phyloP scores from a whole-genome alignment of 495 filamentous ascomycete genomes.

The Penicillium crystallinum region DNA sequence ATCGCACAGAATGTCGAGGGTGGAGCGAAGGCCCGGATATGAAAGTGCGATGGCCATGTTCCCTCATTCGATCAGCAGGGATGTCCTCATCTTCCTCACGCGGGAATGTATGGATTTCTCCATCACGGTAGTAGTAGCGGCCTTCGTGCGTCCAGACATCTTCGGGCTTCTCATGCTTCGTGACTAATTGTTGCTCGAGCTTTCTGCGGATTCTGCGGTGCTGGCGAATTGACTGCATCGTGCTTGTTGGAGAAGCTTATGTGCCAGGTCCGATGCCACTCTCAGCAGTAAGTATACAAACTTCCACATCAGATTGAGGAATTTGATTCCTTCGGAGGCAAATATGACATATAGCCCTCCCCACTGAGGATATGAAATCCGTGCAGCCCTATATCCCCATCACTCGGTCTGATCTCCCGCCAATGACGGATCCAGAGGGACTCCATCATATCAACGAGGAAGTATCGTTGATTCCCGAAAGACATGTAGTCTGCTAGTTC shows the following conservation, averaged over 20 bases:
- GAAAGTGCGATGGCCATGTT: slow-evolving; percentile 13
- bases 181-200: slow-evolving; percentile 28
- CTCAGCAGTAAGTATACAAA: too few species aligned
- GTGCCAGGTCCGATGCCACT: background rate
- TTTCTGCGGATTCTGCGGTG: slow-evolving; percentile 33
- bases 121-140: slow-evolving; percentile 12
- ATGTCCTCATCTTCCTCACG: slow-evolving; percentile 3
- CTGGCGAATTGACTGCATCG: slow-evolving; percentile 33
- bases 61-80: slow-evolving; percentile 1
- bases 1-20: slow-evolving; percentile 6
- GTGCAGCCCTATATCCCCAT: background rate
- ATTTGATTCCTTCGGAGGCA: background rate
- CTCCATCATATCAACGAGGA: background rate
- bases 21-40: slow-evolving; percentile 8
- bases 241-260: background rate
- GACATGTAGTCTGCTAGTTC: background rate
- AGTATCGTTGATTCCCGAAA: background rate
- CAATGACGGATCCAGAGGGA: slow-evolving; percentile 1
- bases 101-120: slow-evolving; percentile 4
- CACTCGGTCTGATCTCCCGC: slow-evolving; percentile 10
- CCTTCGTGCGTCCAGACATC: slow-evolving; percentile 14
- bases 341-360: slow-evolving; percentile 4
- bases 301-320: background rate
- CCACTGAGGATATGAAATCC: background rate
- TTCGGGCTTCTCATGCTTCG: slow-evolving; percentile 6